These are phyloP conservation scores for Didymella glomerata DNA, from an alignment of 2,329 filamentous ascomycete genomes.

Conservation along the genomic window DNA sequence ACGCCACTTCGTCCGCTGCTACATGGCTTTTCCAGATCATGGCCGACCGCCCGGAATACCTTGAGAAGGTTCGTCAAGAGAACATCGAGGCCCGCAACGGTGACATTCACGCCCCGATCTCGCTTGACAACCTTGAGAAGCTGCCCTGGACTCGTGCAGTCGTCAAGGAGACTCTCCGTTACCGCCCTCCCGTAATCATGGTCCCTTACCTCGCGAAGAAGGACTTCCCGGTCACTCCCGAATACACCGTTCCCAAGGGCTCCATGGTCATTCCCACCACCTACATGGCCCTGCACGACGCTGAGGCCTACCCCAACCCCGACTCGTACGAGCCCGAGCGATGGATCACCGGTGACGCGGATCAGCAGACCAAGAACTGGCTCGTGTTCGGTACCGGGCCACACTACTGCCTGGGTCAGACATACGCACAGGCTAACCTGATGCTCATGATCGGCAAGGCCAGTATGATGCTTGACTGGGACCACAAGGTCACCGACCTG, in stretches of 20 bases:
- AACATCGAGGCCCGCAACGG: constrained; percentile 80
- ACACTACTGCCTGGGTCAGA: constrained; percentile 95
- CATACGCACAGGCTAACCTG: constrained; percentile 88
- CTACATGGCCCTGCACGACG: constrained; percentile 89
- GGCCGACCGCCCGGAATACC: constrained; percentile 90
- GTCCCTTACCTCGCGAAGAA: constrained; percentile 96
- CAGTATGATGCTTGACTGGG: constrained; percentile 85
- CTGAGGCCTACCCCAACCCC: constrained; percentile 88
- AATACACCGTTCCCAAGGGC: constrained; percentile 92
- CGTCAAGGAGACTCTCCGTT: constrained; percentile 74
- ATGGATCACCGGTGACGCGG: constrained; percentile 83
- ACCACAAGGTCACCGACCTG: constrained; percentile 80
- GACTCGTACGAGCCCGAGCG: constrained; percentile 68
- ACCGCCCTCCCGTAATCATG: constrained; percentile 96
- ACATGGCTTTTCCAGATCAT: constrained; percentile 96
- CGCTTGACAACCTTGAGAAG: constrained; percentile 86
- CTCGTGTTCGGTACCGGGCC: constrained; percentile 95
- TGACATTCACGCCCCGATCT: constrained; percentile 73
- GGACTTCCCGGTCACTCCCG: constrained; percentile 85
- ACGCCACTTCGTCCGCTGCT: constrained; percentile 90
- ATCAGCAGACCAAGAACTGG: constrained; percentile 94
- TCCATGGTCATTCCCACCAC: constrained; percentile 95
- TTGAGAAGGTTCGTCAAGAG: constrained; percentile 91
- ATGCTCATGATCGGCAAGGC: constrained; percentile 92
- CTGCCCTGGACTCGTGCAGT: constrained; percentile 91